Conservation (phyloP, 2,329 filamentous ascomycete genomes). For the Fusarium ambrosium region DNA sequence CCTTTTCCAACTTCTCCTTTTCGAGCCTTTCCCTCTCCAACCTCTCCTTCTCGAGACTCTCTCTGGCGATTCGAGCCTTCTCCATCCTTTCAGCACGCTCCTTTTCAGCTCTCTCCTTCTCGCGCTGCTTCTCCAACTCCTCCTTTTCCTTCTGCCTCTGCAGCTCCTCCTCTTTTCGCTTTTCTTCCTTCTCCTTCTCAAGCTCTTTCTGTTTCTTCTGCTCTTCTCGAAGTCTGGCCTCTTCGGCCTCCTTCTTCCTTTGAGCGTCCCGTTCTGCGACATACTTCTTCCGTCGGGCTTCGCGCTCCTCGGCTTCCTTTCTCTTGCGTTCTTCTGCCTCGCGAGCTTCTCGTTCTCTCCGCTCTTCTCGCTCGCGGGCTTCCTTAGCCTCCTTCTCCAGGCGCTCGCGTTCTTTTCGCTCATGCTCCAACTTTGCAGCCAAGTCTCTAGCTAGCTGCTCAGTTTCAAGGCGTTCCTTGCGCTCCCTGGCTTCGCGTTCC, state of each 20-base stretch:
- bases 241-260: slow-evolving; percentile 43
- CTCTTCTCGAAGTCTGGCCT: slow-evolving; percentile 40
- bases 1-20: slow-evolving; percentile 47
- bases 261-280: slow-evolving; percentile 37
- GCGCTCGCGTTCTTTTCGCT: slow-evolving; percentile 57
- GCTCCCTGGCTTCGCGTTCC: slow-evolving; percentile 52
- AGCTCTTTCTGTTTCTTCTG: slow-evolving; percentile 57
- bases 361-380: slow-evolving; percentile 53
- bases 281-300: slow-evolving; percentile 50
- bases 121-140: slow-evolving; percentile 13
- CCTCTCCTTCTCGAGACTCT: slow-evolving; percentile 43
- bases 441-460: slow-evolving; percentile 48
- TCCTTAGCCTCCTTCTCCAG: slow-evolving; percentile 60
- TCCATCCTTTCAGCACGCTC: background rate
- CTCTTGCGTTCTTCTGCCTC: slow-evolving; percentile 49
- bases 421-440: slow-evolving; percentile 55
- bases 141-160: slow-evolving; percentile 54
- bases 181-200: slow-evolving; percentile 48
- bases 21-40: slow-evolving; percentile 47
- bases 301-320: slow-evolving; percentile 55
- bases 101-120: slow-evolving; percentile 7
- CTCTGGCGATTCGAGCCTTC: background rate
- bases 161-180: slow-evolving; percentile 49
- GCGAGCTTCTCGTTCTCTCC: slow-evolving; percentile 59
- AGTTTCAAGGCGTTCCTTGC: slow-evolving; percentile 46